Evolutionary conservation across 441 rosid species (phyloP), one percentile per base, ranked within the genome.

Genomic region (Arabidopsis lyrata): DNA sequence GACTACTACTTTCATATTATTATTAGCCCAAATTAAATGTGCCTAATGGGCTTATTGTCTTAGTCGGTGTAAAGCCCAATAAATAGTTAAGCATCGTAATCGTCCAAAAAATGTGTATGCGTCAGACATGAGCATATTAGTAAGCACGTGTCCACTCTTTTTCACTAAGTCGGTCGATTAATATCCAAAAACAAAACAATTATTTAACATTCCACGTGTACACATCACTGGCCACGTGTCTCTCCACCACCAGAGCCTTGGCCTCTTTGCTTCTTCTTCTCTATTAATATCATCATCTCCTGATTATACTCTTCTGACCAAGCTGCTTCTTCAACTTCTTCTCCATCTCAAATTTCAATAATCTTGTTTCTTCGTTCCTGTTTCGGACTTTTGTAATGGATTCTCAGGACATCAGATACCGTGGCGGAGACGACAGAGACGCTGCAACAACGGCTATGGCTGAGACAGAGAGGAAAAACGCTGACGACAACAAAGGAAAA

Each of bases 331-430:
- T 72, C 76, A 39, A 31, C 0, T 1, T 10, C 38, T 48, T 20
- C 50, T 13, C 12, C 5, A 13, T 18, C 56, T 44, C 20, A 29
- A 20, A 38, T 61, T 63, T 45, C 13, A 9, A 8, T 44, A 20
- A 14, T 38, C 36, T 41, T 45, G 47, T 32, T 63, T 39, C n/a
- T 65, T 34, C n/a, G 63, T 20, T 66, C n/a, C 16, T 29, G 35
- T 18, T 32, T 16, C 50, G 15, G 47, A 67, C 57, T n/a, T 36
- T 54, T n/a, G 24, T 12, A 10, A 88, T 89, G 97, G 90, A 88
- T 66, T 74, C 92, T 63, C 84, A 84, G 52, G 78, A 83, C 71
- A 70, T 83, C 32, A 89, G 83, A 78, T 77, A 80, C 52, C 93
- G 93, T 53, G 68, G 60, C 54, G 80, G 66, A 48, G 84, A 84